Base-by-base conservation (phyloP, 176 grass and related monocot species). In the Neostapfia colusana region DNA sequence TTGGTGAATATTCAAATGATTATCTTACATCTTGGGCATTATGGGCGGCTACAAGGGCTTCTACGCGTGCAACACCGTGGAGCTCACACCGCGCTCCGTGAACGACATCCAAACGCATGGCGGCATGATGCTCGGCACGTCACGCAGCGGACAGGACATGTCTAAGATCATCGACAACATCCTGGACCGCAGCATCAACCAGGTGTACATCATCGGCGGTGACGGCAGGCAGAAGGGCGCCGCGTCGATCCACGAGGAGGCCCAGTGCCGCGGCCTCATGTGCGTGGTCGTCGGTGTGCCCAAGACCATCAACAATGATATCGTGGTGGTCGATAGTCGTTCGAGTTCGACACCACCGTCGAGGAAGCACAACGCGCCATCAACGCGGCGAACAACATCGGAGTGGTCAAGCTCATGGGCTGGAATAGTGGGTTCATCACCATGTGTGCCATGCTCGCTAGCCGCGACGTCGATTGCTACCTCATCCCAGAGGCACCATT, bases 291-390 rank as follows among this genome's bases (percentile, higher is more conserved):
- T 88, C 74, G 94, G 90, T 8, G 73, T 97, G 39, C 90, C 94
- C 43, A 97, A 97, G 81, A 97, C 94, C 54, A 93, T 97, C 63
- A 90, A 97, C 82, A 97, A 97, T 50, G 90, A 97, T 84, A 93
- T 97, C 49, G 79, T 76, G 70, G 86, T 97, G 36, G 93, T 97
- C 61, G 94, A 97, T 83, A 81, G 61, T 97, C 94, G 3, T 97
- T 97, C 78, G 94, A 90, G 16, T 97, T 97, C 67, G 94, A 97
- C 74, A 89, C 81, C 21, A 90, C 90, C 48, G 94, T 97, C 8
- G 94, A 97, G 84, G 94, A 93, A 84, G 94, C 90, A 7, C 90
- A 93, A 73, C 84, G 94, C 1, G 94, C 94, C 55, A 93, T 97
- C 72, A 85, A 86, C 66, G 94, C 94, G 2, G 94, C 94, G 84